Evolutionary conservation across 805 yeast genomes (phyloP), one percentile per base, ranked within the genome.

Genomic region (Monosporozyma unispora): DNA sequence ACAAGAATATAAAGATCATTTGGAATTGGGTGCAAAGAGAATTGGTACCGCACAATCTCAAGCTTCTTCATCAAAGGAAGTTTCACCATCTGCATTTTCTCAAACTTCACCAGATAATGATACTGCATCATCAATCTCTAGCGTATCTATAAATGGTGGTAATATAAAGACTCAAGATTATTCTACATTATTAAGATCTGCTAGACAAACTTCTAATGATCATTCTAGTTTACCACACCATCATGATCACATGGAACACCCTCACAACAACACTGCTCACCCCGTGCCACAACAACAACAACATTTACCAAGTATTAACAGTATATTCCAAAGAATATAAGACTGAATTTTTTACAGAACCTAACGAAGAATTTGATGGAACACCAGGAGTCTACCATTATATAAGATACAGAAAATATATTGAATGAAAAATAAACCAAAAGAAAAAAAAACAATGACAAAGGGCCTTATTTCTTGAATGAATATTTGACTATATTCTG

Each of bases 311-410:
- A 55, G 65, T 43, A 57, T 62, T 18, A 58, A 53, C 47, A 52
- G 60, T n/a, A 56, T 61, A 31, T 54, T 62, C 44, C 58, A 59
- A 46, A 58, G 57, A 35, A 59, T 61, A 45, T 49, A 57, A 41
- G 57, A 21, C 3, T 19, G 19, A 12, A 31, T 8, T 25, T 25
- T 25, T 25, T 14, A 31, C 14, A 3, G 14, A 28, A 28, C 10
- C 9, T 28, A 31, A 31, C 35, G 16, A 31, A 31, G 8, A 31
- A 31, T 5, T 5, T 12, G 16, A 31, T 31, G 35, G 35, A 16
- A 31, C 14, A 31, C 35, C 35, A 31, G 35, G 35, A 31, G 35
- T 31, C 14, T 16, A n/a, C 35, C 4, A 25, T 5, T 31, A 5
- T 3, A 31, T 31, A 31, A 12, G 6, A 31, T 14, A 5, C 16